Percentiles rank a stretch among this genome's conserved stretches.
phyloP scores from a whole-genome alignment of 2,329 filamentous ascomycete genomes.

The Trichoderma atroviride region DNA sequence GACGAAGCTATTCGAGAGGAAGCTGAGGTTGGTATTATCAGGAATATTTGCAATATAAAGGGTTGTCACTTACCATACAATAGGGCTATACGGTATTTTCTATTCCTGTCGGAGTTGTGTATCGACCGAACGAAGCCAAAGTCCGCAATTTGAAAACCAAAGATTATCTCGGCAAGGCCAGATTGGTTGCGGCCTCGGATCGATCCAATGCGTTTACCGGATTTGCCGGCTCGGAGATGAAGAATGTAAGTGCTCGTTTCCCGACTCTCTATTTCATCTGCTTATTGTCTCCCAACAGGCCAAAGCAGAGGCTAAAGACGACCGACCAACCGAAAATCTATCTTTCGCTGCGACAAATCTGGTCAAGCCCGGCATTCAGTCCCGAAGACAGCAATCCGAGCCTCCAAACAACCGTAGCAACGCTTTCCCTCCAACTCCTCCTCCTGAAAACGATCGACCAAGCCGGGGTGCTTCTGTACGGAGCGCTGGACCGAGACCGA shows the following conservation, averaged over 20 bases:
- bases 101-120: constrained; percentile 93
- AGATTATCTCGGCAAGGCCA: constrained; percentile 95
- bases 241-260: constrained; percentile 57
- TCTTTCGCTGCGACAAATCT: constrained; percentile 93
- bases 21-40: constrained; percentile 68
- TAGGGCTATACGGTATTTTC: constrained; percentile 98
- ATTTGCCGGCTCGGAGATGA: constrained; percentile 77
- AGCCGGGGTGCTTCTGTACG: constrained; percentile 63
- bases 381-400: constrained; percentile 82
- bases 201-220: constrained; percentile 79
- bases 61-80: constrained; percentile 33
- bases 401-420: constrained; percentile 77
- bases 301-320: constrained; percentile 66
- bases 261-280: constrained; percentile 4
- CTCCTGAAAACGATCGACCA: constrained; percentile 80
- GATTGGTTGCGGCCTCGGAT: constrained; percentile 85
- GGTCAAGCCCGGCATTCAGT: constrained; percentile 81
- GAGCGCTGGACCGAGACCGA: constrained; percentile 58
- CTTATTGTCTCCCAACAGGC: constrained; percentile 42
- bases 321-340: constrained; percentile 79
- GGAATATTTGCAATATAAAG: background rate
- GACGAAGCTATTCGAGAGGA: constrained; percentile 94
- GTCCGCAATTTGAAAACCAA: constrained; percentile 98
- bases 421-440: constrained; percentile 96
- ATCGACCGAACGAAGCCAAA: constrained; percentile 94